phyloP scores from a whole-genome alignment of 331 rosid genomes.

The Quercus lobata region DNA sequence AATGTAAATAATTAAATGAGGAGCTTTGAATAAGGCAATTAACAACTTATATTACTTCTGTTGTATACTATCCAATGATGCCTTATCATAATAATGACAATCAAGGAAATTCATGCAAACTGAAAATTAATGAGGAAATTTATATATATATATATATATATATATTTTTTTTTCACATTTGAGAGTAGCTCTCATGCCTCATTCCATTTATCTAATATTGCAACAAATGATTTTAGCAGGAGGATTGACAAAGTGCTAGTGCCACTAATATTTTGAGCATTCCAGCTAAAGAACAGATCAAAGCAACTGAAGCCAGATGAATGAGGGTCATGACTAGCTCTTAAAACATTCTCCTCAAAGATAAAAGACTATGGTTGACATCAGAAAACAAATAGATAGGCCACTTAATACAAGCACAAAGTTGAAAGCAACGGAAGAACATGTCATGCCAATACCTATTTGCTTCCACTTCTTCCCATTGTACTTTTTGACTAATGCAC shows the following conservation, averaged over 20 bases:
- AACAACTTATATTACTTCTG: not conserved
- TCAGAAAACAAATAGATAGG: not conserved
- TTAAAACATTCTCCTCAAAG: not conserved
- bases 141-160: too few relatives aligned
- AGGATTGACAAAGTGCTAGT: not conserved
- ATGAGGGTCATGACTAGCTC: not conserved
- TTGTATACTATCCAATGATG: not conserved
- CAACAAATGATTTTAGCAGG: not conserved
- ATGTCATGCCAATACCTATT: slow-evolving; percentile 31
- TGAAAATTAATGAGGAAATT: not conserved
- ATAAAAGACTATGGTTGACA: not conserved
- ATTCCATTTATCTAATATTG: not conserved
- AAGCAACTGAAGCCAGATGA: not conserved
- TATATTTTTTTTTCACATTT: not conserved
- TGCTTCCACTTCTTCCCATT: slow-evolving; percentile 41
- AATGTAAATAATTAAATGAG: not conserved
- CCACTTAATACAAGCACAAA: not conserved
- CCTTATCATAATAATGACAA: not conserved
- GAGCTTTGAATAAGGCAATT: not conserved
- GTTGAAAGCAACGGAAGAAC: not conserved
- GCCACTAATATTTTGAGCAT: not conserved
- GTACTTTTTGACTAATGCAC: slow-evolving; percentile 37
- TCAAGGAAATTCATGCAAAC: not conserved
- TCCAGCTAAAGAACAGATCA: not conserved
- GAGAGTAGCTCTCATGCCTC: not conserved